Conservation (phyloP, 176 grass and related monocot species). For the Miscanthus lutarioriparius region DNA sequence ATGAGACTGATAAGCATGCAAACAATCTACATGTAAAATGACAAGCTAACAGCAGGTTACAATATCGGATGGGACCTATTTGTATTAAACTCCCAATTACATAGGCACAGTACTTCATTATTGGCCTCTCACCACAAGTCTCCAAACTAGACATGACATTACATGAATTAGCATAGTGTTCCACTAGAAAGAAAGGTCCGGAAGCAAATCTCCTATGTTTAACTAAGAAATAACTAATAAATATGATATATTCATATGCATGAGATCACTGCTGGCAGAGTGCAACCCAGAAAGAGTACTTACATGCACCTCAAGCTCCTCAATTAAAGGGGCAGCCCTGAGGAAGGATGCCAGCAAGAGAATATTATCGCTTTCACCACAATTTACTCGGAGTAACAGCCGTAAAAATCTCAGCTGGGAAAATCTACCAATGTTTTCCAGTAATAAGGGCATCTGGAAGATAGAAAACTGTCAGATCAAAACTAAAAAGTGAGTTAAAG, state of each 20-base stretch:
- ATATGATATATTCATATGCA: not conserved
- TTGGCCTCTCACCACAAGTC: not conserved
- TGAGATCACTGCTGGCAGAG: not conserved
- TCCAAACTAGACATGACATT: not conserved
- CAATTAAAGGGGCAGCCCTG: not conserved
- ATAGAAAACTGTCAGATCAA: not conserved
- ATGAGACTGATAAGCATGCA: not conserved
- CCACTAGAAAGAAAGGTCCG: not conserved
- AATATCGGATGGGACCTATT: not conserved
- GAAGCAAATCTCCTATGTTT: not conserved
- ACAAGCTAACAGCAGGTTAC: not conserved
- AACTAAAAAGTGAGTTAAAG: not conserved
- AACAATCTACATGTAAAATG: not conserved
- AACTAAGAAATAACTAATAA: not conserved
- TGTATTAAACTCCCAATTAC: not conserved
- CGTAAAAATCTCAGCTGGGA: not conserved
- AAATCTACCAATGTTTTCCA: not conserved
- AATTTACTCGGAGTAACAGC: not conserved
- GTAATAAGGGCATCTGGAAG: not conserved
- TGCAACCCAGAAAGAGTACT: not conserved
- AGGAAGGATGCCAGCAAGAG: conserved; percentile 1
- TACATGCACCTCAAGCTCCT: conserved; percentile 11
- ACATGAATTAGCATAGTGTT: not conserved
- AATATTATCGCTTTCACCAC: not conserved
- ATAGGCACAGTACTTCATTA: not conserved